Evolutionary conservation across 2,329 filamentous ascomycete species (phyloP), one percentile per base, ranked within the genome.

Genomic region (Truncatella angustata): DNA sequence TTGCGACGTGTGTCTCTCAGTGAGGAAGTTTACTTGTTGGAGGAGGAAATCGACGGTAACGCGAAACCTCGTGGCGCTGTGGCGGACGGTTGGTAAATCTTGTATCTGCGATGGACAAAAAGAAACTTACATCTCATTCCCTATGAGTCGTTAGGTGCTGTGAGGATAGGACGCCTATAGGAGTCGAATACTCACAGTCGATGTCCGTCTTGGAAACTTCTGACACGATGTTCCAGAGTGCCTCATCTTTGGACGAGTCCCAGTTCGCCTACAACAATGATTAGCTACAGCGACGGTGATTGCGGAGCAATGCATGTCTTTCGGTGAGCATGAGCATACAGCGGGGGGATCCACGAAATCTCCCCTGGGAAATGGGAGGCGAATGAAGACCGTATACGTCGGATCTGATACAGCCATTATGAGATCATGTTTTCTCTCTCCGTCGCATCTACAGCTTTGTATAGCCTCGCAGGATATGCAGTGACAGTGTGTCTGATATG

Each of bases 1-100:
- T 67, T 97, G 91, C 1, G 90, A 89, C 24, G 95, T 82, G 72
- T 97, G 91, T 48, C 90, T 81, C 67, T 97, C 92, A 65, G 94
- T 96, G 5, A 97, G 82, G 82, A 91, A 96, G 69, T 91, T 91
- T 57, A 91, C 91, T 71, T 99, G 91, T 66, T 96, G 90, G 14
- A 97, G 82, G 28, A 99, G 80, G 64, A 97, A 97, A 36, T 91
- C 81, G 53, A 95, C 84, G 23, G 90, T 87, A 18, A 97, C 93
- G 56, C 92, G 82, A 70, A 97, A 96, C 42, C 83, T 79, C 49
- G 81, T 77, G 43, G 66, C 66, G 90, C 90, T 65, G 87, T 88
- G 60, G 7, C 53, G 40, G 54, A 66, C 60, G 61, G 61, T 59
- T 52, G 64, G 53, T n/a, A 20, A 45, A 16, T 34, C 5, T 44